These are phyloP conservation scores for Pseudonitzschia pungens DNA, from an alignment of 108 stramenopile genomes.

Conservation along the genomic window DNA sequence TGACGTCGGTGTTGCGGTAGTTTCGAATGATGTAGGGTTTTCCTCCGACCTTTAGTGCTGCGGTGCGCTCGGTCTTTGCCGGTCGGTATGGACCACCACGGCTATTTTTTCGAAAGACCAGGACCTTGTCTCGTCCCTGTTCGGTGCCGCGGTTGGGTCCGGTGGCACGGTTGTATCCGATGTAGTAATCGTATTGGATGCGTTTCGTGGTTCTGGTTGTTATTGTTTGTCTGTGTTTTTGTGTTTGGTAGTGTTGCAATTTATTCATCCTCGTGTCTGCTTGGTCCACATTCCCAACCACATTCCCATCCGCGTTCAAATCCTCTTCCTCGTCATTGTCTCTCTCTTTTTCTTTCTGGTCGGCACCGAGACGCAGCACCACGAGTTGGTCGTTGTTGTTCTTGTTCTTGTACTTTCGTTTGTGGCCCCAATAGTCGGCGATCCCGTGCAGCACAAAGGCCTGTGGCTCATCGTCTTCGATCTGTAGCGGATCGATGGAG, in stretches of 20 bases:
- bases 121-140: constrained; percentile 21
- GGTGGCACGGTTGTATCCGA: constrained; percentile 17
- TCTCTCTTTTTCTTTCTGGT: neutral
- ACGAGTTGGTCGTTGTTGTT: constrained; percentile 7
- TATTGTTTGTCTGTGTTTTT: no score
- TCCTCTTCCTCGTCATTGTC: no score
- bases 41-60: neutral
- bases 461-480: neutral
- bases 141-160: constrained; percentile 28
- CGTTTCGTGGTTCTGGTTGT: no score
- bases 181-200: constrained; percentile 7
- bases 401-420: neutral
- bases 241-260: no score
- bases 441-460: constrained; percentile 10
- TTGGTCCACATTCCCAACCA: no score
- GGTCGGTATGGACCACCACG: neutral
- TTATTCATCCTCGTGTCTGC: neutral
- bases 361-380: no score
- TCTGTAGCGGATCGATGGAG: neutral
- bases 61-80: neutral
- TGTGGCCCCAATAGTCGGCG: neutral
- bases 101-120: neutral
- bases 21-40: neutral
- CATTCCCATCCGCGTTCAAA: no score
- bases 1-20: neutral